phyloP scores from a whole-genome alignment of 2,329 filamentous ascomycete genomes.

The Botrytis byssoidea region DNA sequence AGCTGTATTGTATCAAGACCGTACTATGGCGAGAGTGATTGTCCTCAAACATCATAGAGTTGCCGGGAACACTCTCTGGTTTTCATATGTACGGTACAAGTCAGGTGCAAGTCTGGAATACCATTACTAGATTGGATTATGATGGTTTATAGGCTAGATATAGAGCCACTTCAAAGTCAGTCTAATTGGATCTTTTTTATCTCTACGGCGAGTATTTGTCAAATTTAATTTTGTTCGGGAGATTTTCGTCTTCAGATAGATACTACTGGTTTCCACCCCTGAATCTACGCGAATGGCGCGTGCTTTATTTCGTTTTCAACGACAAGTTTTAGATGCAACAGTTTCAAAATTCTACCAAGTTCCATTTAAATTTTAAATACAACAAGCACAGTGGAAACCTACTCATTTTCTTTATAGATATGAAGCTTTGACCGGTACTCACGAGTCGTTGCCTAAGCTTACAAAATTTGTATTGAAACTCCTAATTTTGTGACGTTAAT shows the following conservation, averaged over 20 bases:
- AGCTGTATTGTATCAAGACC: not conserved
- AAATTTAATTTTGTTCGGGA: not conserved
- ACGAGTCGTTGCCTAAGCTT: not conserved
- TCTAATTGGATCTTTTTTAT: not conserved
- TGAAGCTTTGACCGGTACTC: rapidly evolving
- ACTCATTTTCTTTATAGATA: not conserved
- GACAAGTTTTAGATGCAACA: not conserved
- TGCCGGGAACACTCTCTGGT: not conserved
- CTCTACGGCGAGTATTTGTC: not conserved
- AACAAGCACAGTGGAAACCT: not conserved
- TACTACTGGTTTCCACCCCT: not conserved
- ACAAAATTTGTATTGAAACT: not conserved
- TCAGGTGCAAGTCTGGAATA: no score
- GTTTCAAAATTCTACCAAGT: not conserved
- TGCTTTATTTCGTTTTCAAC: not conserved
- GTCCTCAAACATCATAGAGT: not conserved
- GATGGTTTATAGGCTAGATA: not conserved
- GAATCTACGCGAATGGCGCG: not conserved
- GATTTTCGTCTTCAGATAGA: not conserved
- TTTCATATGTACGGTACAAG: not conserved
- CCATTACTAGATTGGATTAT: not conserved
- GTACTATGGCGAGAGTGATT: not conserved
- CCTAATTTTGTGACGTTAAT: not conserved
- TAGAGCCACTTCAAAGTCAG: not conserved
- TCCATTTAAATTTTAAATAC: not conserved